Base-by-base conservation (phyloP, 2,329 filamentous ascomycete species). In the Aureobasidium pullulans region DNA sequence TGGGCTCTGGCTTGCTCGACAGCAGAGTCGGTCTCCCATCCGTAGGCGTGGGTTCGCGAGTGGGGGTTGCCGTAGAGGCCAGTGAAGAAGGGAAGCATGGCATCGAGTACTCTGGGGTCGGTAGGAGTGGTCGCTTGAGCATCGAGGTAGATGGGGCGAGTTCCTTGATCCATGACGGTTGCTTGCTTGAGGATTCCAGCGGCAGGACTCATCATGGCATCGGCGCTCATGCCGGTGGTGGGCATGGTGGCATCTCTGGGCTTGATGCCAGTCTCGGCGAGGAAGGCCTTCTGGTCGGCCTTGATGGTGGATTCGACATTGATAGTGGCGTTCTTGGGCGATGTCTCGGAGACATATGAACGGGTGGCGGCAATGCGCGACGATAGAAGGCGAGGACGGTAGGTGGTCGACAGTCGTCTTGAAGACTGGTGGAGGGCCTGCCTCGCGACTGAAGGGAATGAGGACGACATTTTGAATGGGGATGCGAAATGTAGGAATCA, bases 111-210 rank as follows among this genome's bases (percentile, higher is more conserved):
- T 65, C 94, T 85, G 28, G 94, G 94, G 68, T 99, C 94, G 61
- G 94, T 85, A 16, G 94, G 94, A 0, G 94, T 99, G 1, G 94
- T 99, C 37, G 94, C 90, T 76, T 99, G 94, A 87, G 96, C 96
- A 71, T 99, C 94, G 57, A 99, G 86, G 69, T 99, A 99, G 71
- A 99, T 97, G 40, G 94, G 94, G 61, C 94, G 82, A 63, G 89
- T 87, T 61, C 94, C 94, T 74, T 96, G 86, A 66, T 96, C 92
- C 87, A 97, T 89, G 64, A 96, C 80, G 11, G 90, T 91, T 8
- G 92, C 93, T 73, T 96, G 88, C 78, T 94, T 95, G 63, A 99
- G 79, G 47, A 96, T 87, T 65, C 89, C 88, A 82, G 69, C 67
- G n/a, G 67, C 64, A n/a, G 70, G 66, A 88, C 88, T 94, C 78